A percentile compares a stretch with the other conserved stretches of the same genome.
phyloP scores from a whole-genome alignment of 2,329 filamentous ascomycete genomes.

The Dothidotthia symphoricarpi region DNA sequence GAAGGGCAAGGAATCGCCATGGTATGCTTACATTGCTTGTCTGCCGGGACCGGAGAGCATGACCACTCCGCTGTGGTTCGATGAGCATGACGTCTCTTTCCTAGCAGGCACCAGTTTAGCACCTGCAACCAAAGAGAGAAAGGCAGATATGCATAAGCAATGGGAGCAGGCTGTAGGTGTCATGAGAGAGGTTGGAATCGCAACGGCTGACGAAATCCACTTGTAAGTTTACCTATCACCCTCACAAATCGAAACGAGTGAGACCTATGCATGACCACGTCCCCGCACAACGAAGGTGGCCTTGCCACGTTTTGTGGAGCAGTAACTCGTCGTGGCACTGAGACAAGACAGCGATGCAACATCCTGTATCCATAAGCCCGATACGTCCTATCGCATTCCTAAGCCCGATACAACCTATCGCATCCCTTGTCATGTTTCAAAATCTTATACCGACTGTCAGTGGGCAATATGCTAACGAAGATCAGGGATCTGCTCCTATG shows the following conservation, averaged over 20 bases:
- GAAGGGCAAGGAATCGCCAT: slow-evolving; percentile 28
- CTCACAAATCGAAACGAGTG: not conserved
- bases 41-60: slow-evolving; percentile 33
- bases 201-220: slow-evolving; percentile 16
- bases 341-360: no score
- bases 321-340: no score
- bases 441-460: no score
- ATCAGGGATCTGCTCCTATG: slow-evolving; percentile 50
- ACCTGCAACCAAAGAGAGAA: slow-evolving; percentile 24
- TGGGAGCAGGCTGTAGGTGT: slow-evolving; percentile 25
- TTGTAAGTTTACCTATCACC: slow-evolving; percentile 23
- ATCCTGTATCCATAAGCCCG: no score
- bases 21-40: slow-evolving; percentile 39
- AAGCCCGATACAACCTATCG: no score
- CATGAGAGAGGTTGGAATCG: slow-evolving; percentile 16
- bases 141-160: slow-evolving; percentile 20
- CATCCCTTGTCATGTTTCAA: no score
- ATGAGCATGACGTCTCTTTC: slow-evolving; percentile 35
- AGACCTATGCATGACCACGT: no score
- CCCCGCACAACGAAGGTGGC: no score
- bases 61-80: slow-evolving; percentile 42
- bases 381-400: no score
- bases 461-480: slow-evolving; percentile 14
- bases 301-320: no score
- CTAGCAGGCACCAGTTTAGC: slow-evolving; percentile 38